Conservation (phyloP, 148 eudicot species). For the Fagopyrum homotropicum region DNA sequence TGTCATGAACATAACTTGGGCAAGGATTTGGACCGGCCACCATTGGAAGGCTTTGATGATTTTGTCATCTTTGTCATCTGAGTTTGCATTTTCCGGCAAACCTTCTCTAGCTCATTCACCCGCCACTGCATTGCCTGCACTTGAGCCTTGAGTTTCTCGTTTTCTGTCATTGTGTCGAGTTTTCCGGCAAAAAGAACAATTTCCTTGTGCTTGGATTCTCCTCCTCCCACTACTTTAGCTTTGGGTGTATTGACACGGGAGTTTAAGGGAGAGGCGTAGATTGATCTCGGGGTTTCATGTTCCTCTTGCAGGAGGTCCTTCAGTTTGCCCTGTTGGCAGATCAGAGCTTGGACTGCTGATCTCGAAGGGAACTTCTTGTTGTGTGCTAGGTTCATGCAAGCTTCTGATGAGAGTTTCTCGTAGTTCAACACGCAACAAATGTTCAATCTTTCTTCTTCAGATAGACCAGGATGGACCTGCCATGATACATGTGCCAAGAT, state of each 20-base stretch:
- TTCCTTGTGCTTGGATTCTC: conserved; percentile 16
- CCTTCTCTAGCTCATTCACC: conserved; percentile 66
- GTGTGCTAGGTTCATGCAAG: conserved; percentile 39
- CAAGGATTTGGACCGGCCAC: conserved; percentile 35
- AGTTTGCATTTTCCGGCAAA: conserved; percentile 61
- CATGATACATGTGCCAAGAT: not conserved
- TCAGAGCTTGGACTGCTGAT: conserved; percentile 42
- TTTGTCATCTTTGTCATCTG: conserved; percentile 66
- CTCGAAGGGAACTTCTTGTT: conserved; percentile 56
- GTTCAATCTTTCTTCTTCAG: conserved; percentile 54
- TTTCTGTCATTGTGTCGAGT: conserved; percentile 35
- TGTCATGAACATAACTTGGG: conserved; percentile 61
- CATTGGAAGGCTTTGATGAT: conserved; percentile 40
- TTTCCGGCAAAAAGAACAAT: conserved; percentile 43
- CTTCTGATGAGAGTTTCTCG: conserved; percentile 62
- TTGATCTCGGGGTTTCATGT: conserved; percentile 21
- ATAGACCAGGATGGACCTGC: conserved; percentile 66
- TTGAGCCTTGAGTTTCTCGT: conserved; percentile 47
- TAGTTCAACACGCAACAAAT: conserved; percentile 50
- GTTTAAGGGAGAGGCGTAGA: conserved; percentile 27
- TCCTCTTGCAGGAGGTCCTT: conserved; percentile 36
- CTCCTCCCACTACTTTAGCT: conserved; percentile 18
- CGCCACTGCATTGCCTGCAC: conserved; percentile 68
- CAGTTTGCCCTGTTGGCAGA: conserved; percentile 47
- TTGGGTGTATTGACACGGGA: conserved; percentile 9